Evolutionary conservation across 805 yeast species (phyloP).

Genomic region (Ogataea henricii): DNA sequence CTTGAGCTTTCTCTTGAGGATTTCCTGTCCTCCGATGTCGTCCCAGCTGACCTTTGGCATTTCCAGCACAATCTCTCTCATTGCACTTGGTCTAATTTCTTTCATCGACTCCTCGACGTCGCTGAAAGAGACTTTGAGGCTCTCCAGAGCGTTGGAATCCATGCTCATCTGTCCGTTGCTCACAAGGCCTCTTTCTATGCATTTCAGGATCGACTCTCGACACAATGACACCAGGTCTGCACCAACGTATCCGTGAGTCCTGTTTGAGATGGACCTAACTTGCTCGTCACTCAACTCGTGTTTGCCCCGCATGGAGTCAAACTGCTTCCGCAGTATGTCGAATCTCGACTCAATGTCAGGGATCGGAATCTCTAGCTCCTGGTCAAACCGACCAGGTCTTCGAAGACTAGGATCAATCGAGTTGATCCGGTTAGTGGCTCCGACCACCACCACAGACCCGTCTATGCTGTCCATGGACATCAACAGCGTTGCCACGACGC

Average conservation of each 20-base stretch:
- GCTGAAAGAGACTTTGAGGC: conserved; percentile 47
- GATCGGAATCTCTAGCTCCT: conserved; percentile 87
- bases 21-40: conserved; percentile 95
- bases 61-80: conserved; percentile 93
- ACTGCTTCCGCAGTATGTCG: conserved; percentile 68
- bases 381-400: conserved; percentile 93
- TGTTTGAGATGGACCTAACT: conserved; percentile 63
- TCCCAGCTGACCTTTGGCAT: conserved; percentile 93
- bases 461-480: conserved; percentile 82
- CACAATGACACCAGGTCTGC: conserved; percentile 89
- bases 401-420: conserved; percentile 85
- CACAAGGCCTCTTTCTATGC: conserved; percentile 65
- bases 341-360: conserved; percentile 83
- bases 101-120: conserved; percentile 75
- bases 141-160: conserved; percentile 9
- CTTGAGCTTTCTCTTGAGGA: conserved; percentile 72
- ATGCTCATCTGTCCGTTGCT: conserved; percentile 6
- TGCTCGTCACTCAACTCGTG: conserved; percentile 56
- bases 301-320: conserved; percentile 50
- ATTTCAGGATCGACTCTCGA: conserved; percentile 83
- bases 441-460: conserved; percentile 65
- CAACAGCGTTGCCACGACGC: conserved; percentile 86
- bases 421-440: conserved; percentile 95
- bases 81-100: conserved; percentile 92
- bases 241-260: conserved; percentile 97